These are phyloP conservation scores for Odonthalia washingtoniensis DNA, from an alignment of 31 red algal species.

Conservation along the genomic window DNA sequence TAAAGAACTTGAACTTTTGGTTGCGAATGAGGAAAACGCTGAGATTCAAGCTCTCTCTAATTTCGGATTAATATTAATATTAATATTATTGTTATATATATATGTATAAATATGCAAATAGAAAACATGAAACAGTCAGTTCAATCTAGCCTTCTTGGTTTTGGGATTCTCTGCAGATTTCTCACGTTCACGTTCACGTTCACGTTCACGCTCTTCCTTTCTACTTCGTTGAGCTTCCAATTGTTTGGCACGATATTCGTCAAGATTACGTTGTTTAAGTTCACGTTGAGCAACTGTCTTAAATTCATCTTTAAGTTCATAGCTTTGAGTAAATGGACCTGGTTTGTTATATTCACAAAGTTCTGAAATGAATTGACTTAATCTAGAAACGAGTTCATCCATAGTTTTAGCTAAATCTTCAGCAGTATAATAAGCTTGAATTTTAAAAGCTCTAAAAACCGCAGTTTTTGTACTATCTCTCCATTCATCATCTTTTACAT, in stretches of 20 bases:
- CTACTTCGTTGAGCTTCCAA: slow-evolving; percentile 54
- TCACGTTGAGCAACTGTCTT: slow-evolving; percentile 86
- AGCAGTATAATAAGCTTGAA: slow-evolving; percentile 67
- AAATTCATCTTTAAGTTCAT: slow-evolving; percentile 93
- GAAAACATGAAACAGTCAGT: too few species aligned
- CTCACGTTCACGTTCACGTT: too few species aligned
- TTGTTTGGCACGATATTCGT: slow-evolving; percentile 49
- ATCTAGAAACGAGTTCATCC: slow-evolving; percentile 41
- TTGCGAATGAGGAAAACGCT: slow-evolving; percentile 89
- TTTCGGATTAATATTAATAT: too few species aligned
- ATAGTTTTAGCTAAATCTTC: slow-evolving; percentile 72
- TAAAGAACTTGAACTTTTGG: slow-evolving; percentile 86
- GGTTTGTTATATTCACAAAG: slow-evolving; percentile 84
- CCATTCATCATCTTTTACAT: slow-evolving; percentile 63
- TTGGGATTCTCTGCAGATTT: slow-evolving; percentile 50
- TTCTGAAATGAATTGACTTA: slow-evolving; percentile 78
- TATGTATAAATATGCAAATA: too few species aligned
- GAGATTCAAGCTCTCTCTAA: slow-evolving; percentile 91
- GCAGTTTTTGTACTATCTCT: slow-evolving; percentile 33
- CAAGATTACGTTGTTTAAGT: slow-evolving; percentile 58
- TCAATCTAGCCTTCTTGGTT: slow-evolving; percentile 49
- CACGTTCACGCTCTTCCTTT: slow-evolving; percentile 48
- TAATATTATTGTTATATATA: too few species aligned
- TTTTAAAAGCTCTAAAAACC: slow-evolving; percentile 80
- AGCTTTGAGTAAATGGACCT: slow-evolving; percentile 78